Percentiles rank a stretch among this genome's conserved stretches.
Conservation (phyloP, 495 filamentous ascomycete species). For the Lepraria neglecta region DNA sequence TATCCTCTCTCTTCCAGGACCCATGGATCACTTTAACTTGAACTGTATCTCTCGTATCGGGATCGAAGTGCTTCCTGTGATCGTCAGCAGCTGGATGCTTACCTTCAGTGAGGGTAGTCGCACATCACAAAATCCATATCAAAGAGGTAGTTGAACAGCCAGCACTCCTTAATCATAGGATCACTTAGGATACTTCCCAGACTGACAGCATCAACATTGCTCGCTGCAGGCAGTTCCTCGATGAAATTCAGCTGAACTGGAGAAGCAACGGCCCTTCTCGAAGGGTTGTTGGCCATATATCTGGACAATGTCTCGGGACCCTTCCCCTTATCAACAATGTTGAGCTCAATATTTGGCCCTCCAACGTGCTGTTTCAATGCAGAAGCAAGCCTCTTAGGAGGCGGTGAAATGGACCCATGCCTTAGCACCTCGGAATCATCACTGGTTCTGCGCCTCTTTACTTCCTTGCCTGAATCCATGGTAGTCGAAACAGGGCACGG, state of each 20-base stretch:
- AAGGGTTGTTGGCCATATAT: neutral
- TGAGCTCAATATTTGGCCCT: neutral
- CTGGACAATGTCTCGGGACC: neutral
- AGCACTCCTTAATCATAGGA: conserved; percentile 76
- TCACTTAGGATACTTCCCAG: conserved; percentile 71
- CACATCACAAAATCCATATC: conserved; percentile 71
- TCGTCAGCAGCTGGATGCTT: conserved; percentile 17
- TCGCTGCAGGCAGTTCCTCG: conserved; percentile 50
- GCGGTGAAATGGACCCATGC: conserved; percentile 15
- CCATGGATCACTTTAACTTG: conserved; percentile 77
- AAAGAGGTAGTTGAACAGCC: conserved; percentile 86
- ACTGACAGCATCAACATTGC: conserved; percentile 62
- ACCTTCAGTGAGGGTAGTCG: conserved; percentile 33
- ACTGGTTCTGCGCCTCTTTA: conserved; percentile 3
- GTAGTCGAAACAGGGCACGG: no score
- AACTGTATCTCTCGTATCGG: conserved; percentile 58
- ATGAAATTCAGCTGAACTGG: conserved; percentile 72
- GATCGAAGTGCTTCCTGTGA: conserved; percentile 51
- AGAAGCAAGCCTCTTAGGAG: conserved; percentile 9
- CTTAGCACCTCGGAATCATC: neutral
- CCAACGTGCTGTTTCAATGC: neutral
- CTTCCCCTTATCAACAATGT: no score
- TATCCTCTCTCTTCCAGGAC: conserved; percentile 74
- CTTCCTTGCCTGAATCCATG: conserved; percentile 3
- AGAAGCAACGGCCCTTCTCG: conserved; percentile 38